Base-by-base conservation (phyloP, 805 yeast genomes). In the Suhomyces pyralidae region DNA sequence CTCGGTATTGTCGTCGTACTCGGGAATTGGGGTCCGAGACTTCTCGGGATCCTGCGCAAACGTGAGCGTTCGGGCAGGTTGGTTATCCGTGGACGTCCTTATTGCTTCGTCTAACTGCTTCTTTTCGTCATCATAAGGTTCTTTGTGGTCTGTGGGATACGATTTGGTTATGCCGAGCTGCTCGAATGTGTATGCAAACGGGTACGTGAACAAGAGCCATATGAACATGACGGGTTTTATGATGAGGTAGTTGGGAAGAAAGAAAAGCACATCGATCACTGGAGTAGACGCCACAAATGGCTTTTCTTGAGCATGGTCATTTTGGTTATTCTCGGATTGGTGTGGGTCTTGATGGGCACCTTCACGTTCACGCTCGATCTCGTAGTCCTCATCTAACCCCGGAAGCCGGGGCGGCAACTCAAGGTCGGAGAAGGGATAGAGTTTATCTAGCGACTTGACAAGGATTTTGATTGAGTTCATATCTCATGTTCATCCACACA, bases 181-280 rank as follows among this genome's bases (percentile, higher is more conserved):
- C 56, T 62, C 56, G 26, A 82, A 61, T 15, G 81, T 60, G 51
- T 76, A 66, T 15, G 69, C 71, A 55, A 84, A 67, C 0, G 92
- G 92, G 60, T 78, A 81, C 1, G 84, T 76, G 5, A 81, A 52
- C n/a, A 85, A 55, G 48, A 70, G 74, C 80, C 88, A 77, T 1
- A 78, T 43, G 46, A 78, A 71, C 4, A 69, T 54, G 14, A 82
- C 52, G 2, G 92, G 91, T 51, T 76, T 77, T n/a, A 80, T 55
- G 4, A 85, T 56, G 6, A 85, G 49, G 40, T 76, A 58, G 55
- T 80, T 77, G 7, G 87, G 85, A 0, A 82, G 47, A 55, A 79
- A 82, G 30, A 79, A 58, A 42, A 80, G 28, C 5, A 72, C 58
- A 9, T 61, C 59, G 61, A 42, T 12, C 9, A 51, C 15, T 14